Evolutionary conservation across 208 protist genomes (phyloP), one percentile per base, ranked within the genome.

Genomic region (Endotrypanum monterogeii): DNA sequence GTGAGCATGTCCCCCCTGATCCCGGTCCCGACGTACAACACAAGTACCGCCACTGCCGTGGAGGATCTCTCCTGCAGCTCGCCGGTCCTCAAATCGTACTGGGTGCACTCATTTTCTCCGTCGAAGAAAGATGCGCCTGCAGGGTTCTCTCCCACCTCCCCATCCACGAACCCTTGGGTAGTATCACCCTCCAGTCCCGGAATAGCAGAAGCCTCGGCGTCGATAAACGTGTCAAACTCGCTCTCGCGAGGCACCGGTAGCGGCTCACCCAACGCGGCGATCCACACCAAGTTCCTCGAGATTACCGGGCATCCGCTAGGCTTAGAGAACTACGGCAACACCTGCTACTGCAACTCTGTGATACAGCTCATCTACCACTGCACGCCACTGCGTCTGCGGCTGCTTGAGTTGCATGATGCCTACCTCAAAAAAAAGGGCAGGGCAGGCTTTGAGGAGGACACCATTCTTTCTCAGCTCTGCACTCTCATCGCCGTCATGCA

Each of bases 361-460:
- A 74, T 98, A 32, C 94, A 98, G 78, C 84, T 95, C 11, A 84
- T 98, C 50, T 98, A 97, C 76, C 93, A 94, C 79, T 98, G 94
- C 79, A 79, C 88, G 12, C 90, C 94, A 61, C 81, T 98, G 50
- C 89, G 93, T 2, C 73, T 90, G 74, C 84, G 88, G 16, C 63
- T 96, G 63, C 84, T 94, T 23, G 85, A 96, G 76, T 72, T 97
- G 71, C 35, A 93, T 72, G 83, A 90, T 37, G 83, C 85, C 32
- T 92, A 92, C 74, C 72, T 65, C 30, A 82, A 67, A 32, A 85
- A 85, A 61, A 87, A 87, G 55, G 87, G 86, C 39, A 74, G 83
- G 46, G 67, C 79, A 14, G 88, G 89, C 18, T 86, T 94, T 35
- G 86, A 96, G 50, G 82, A 90, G 46, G 77, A 63, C 63, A 92